These are phyloP conservation scores for Rhodosporidiobolus odoratus DNA, from an alignment of 768 basidiomycete genomes.

Conservation along the genomic window DNA sequence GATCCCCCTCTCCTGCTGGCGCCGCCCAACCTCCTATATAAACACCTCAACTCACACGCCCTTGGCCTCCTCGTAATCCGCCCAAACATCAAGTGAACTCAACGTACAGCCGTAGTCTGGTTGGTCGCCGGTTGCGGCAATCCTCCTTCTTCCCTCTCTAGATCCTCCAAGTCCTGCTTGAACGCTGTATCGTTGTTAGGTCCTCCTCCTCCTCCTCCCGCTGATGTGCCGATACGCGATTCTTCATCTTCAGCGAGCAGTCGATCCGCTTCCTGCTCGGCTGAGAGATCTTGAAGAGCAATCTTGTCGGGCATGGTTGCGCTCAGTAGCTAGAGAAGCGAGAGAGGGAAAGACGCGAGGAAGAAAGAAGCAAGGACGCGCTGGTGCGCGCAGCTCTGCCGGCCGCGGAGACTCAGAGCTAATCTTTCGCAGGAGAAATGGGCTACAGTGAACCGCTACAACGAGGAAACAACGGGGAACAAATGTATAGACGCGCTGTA, in stretches of 20 bases:
- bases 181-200: conserved; percentile 10
- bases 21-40: no score
- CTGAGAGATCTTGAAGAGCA: conserved; percentile 5
- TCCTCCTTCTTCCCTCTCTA: conserved; percentile 14
- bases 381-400: no score
- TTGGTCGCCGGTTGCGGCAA: conserved; percentile 3
- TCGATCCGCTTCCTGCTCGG: conserved; percentile 15
- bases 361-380: background rate
- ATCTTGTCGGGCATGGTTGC: conserved; percentile 17
- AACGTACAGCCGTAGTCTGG: background rate
- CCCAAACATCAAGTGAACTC: background rate
- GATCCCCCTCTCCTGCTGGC: no score
- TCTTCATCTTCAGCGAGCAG: conserved; percentile 14
- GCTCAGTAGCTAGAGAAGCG: background rate
- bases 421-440: no score
- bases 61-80: no score
- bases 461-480: no score
- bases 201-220: background rate
- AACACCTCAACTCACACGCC: no score
- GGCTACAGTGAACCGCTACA: no score
- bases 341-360: background rate
- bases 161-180: background rate
- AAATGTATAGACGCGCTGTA: no score
- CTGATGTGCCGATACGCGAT: background rate
- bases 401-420: no score